Base-by-base conservation (phyloP, 164 flowering plant species). In the Houttuynia cordata region DNA sequence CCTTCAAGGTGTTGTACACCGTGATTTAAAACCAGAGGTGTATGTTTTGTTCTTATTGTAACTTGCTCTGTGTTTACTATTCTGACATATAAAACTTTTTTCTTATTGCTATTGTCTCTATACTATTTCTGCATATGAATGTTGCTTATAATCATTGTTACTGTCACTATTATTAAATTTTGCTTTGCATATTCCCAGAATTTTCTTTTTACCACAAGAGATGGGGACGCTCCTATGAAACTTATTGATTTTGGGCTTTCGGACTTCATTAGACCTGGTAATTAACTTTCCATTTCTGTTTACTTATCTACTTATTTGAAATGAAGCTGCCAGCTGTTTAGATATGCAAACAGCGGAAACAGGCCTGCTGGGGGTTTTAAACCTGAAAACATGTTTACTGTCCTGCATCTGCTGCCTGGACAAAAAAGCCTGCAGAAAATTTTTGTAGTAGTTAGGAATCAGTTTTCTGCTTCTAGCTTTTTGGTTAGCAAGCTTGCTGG, bases 221-320 rank as follows among this genome's bases (percentile, higher is more conserved):
- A 75, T 67, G 96, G 87, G 76, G 88, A 85, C 71, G 84, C 99
- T 73, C 80, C 82, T 40, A 80, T 94, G 97, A 91, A 83, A 84
- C 85, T 87, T 60, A 94, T 94, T 72, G 99, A 94, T 71, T 94
- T 94, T 79, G 97, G 99, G 69, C 96, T 94, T 62, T 94, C 99
- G 49, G 96, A 94, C 76, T 88, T 88, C 63, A 76, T 84, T 60
- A 80, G 87, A 68, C 84, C 97, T 74, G 97, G 96, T 94, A 78
- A 64, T 2, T 20, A 24, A n/a, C n/a, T 53, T 30, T 30, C 6
- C 37, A 30, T 2, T 30, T 30, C 6, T 30, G 37, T 2, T 30
- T 30, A 30, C 37, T 30, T 6, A 17, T 22, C n/a, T 24, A 52
- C 12, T 19, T 21, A 10, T n/a, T 10, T 37, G 12, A 55, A 15